Evolutionary conservation across 2,329 filamentous ascomycete genomes (phyloP).

Genomic region (Canariomyces notabilis): DNA sequence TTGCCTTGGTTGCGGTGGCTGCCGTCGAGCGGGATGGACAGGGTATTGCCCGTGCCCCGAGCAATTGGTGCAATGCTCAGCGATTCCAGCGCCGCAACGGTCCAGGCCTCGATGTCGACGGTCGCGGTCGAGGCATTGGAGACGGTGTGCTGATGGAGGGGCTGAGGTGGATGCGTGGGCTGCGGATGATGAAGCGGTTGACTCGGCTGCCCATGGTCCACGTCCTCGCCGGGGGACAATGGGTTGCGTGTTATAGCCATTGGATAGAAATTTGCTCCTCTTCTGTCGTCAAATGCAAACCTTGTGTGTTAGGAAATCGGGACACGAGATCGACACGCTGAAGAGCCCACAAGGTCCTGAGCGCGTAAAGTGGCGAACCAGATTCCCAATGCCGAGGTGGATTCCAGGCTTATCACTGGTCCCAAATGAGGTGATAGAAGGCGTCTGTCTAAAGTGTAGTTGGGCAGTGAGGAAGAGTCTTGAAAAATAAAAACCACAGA

Average conservation of each 20-base stretch:
- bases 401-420: constrained; percentile 1
- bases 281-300: too few relatives aligned
- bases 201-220: constrained; percentile 4
- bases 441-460: too few relatives aligned
- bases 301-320: background rate
- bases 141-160: constrained; percentile 20
- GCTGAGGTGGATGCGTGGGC: constrained; percentile 3
- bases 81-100: constrained; percentile 51
- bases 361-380: constrained; percentile 12
- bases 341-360: background rate
- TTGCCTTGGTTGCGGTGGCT: constrained; percentile 28
- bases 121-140: constrained; percentile 29
- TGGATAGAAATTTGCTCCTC: background rate
- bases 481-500: background rate
- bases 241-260: constrained; percentile 23
- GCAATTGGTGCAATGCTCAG: constrained; percentile 51
- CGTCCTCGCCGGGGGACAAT: constrained; percentile 6
- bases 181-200: constrained; percentile 2
- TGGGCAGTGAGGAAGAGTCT: background rate
- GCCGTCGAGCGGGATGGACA: constrained; percentile 74
- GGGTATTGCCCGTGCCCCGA: constrained; percentile 56
- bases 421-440: too few relatives aligned
- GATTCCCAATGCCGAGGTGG: background rate
- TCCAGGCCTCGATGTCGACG: constrained; percentile 65
- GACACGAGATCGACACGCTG: background rate